phyloP scores from a whole-genome alignment of 345 rosid species.

The Balakata baccata region DNA sequence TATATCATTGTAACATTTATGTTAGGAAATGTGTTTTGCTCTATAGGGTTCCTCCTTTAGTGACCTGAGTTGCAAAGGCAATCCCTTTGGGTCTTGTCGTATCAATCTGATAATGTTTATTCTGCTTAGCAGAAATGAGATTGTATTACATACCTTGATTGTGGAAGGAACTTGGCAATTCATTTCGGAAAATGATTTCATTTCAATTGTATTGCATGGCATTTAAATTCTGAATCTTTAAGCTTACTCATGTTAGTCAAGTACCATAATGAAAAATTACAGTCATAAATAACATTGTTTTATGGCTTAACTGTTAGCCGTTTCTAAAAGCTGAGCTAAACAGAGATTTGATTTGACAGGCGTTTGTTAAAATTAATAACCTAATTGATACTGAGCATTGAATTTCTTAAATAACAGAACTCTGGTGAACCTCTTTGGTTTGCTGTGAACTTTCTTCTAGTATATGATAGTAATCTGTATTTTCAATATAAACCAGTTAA shows the following conservation, averaged over 20 bases:
- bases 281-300: background rate
- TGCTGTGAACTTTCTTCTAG: background rate
- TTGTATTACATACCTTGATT: background rate
- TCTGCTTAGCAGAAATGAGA: background rate
- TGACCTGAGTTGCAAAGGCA: background rate
- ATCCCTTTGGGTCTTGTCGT: no score
- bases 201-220: background rate
- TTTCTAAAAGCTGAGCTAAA: background rate
- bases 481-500: no score
- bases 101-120: no score
- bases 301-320: background rate
- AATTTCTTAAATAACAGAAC: background rate
- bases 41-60: background rate
- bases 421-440: background rate
- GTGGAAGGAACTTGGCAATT: background rate
- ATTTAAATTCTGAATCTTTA: conserved; percentile 6
- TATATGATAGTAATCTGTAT: background rate
- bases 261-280: background rate
- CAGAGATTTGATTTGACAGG: background rate
- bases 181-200: background rate
- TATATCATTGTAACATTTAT: background rate
- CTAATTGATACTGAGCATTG: background rate
- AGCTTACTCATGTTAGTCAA: conserved; percentile 7
- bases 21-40: background rate
- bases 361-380: background rate